These are phyloP conservation scores for Suhomyces faveliae DNA, from an alignment of 805 yeast species.

Conservation along the genomic window DNA sequence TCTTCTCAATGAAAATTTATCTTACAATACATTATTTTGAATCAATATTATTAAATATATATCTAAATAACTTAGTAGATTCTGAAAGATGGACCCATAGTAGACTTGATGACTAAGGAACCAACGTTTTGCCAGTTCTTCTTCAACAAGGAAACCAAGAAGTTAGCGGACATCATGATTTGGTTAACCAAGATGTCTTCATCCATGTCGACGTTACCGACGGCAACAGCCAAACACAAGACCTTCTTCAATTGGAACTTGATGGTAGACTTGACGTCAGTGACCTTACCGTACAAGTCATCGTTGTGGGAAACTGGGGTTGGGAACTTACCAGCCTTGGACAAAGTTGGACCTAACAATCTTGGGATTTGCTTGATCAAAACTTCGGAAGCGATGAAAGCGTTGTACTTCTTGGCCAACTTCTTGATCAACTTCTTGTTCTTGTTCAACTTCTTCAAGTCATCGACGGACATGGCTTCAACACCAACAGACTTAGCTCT, in stretches of 20 bases:
- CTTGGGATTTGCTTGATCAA: constrained; percentile 99
- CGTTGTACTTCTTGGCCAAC: constrained; percentile 99
- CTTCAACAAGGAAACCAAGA: constrained; percentile 98
- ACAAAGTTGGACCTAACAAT: constrained; percentile 99
- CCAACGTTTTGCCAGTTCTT: constrained; percentile 99
- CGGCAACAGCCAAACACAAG: constrained; percentile 98
- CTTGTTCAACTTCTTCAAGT: constrained; percentile 99
- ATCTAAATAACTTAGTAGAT: constrained; percentile 67
- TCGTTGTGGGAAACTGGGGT: constrained; percentile 99
- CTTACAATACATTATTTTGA: not conserved
- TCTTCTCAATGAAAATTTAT: no score
- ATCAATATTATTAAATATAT: not conserved
- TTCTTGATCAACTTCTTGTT: constrained; percentile 99
- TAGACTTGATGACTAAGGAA: constrained; percentile 96
- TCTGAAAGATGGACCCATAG: constrained; percentile 99
- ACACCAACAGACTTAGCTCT: constrained; percentile 99
- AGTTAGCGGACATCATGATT: constrained; percentile 98
- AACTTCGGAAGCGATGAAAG: constrained; percentile 98
- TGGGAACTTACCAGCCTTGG: constrained; percentile 99
- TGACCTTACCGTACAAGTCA: constrained; percentile 93
- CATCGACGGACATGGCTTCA: constrained; percentile 99
- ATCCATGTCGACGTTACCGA: constrained; percentile 99
- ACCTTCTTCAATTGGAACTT: constrained; percentile 99
- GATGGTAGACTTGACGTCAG: constrained; percentile 98
- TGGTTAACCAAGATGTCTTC: constrained; percentile 95